phyloP scores from a whole-genome alignment of 192 early-diverging fungal genomes.

The Haplosporangium gracile region DNA sequence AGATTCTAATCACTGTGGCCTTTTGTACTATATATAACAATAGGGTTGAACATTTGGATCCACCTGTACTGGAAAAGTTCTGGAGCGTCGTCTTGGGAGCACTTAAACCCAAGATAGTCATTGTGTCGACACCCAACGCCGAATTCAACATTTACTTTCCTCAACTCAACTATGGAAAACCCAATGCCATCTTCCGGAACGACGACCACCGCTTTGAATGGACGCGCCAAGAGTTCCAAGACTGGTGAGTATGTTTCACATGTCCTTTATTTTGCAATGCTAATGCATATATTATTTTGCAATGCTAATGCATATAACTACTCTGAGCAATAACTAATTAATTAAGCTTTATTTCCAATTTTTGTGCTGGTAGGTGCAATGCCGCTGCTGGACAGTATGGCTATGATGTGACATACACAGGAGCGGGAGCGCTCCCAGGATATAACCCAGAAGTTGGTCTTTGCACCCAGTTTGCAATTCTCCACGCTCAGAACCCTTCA shows the following conservation, averaged over 20 bases:
- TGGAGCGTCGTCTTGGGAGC: conserved; percentile 71
- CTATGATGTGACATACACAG: conserved; percentile 75
- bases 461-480: conserved; percentile 85
- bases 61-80: conserved; percentile 68
- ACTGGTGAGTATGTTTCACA: conserved; percentile 67
- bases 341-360: neutral
- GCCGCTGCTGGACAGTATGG: conserved; percentile 68
- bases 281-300: neutral
- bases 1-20: neutral
- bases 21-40: neutral
- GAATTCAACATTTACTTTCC: conserved; percentile 95
- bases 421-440: conserved; percentile 68
- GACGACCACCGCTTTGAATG: conserved; percentile 97
- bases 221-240: conserved; percentile 88
- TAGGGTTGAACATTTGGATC: conserved; percentile 83
- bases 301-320: neutral
- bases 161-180: conserved; percentile 78
- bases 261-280: neutral
- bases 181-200: conserved; percentile 74
- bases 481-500: conserved; percentile 33
- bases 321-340: neutral
- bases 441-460: conserved; percentile 64
- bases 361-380: conserved; percentile 54
- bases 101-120: conserved; percentile 76
- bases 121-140: conserved; percentile 87